Conservation (phyloP, 2,329 filamentous ascomycete genomes). For the Coleophoma eucalyptorum region DNA sequence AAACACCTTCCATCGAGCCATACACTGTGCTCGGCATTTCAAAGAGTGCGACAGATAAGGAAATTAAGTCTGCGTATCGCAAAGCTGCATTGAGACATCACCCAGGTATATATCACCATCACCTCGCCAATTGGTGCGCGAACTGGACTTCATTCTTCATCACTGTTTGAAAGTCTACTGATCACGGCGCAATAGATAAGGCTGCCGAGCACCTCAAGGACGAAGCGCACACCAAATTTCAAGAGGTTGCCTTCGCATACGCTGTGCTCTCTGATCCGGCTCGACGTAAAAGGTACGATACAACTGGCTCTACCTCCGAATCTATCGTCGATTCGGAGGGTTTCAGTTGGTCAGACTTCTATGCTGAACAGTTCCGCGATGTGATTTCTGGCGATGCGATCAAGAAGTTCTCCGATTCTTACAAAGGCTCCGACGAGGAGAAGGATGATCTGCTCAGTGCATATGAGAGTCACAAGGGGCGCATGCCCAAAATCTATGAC, state of each 20-base stretch:
- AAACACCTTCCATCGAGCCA: slow-evolving; percentile 52
- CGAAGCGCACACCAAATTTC: slow-evolving; percentile 76
- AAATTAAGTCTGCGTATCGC: slow-evolving; percentile 88
- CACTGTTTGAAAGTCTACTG: too few species aligned
- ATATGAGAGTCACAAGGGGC: slow-evolving; percentile 69
- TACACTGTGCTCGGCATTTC: slow-evolving; percentile 76
- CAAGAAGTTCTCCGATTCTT: slow-evolving; percentile 68
- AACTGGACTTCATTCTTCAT: background rate
- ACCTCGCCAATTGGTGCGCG: background rate
- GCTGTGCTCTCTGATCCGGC: slow-evolving; percentile 82
- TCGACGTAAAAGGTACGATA: slow-evolving; percentile 82
- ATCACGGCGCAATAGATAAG: slow-evolving; percentile 58
- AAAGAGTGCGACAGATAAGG: slow-evolving; percentile 66
- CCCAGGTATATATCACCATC: slow-evolving; percentile 52
- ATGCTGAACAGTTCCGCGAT: slow-evolving; percentile 76
- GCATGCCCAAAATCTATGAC: slow-evolving; percentile 76
- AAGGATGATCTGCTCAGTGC: slow-evolving; percentile 70
- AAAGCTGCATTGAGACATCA: slow-evolving; percentile 87
- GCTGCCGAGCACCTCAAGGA: slow-evolving; percentile 63
- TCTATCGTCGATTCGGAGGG: slow-evolving; percentile 70
- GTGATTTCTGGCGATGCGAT: slow-evolving; percentile 73
- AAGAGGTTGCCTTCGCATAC: slow-evolving; percentile 89
- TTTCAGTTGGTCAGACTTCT: slow-evolving; percentile 91
- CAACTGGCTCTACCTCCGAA: slow-evolving; percentile 85
- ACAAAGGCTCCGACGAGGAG: slow-evolving; percentile 87